These are phyloP conservation scores for Penstemon barbatus DNA, from an alignment of 257 asterid species.

Conservation along the genomic window DNA sequence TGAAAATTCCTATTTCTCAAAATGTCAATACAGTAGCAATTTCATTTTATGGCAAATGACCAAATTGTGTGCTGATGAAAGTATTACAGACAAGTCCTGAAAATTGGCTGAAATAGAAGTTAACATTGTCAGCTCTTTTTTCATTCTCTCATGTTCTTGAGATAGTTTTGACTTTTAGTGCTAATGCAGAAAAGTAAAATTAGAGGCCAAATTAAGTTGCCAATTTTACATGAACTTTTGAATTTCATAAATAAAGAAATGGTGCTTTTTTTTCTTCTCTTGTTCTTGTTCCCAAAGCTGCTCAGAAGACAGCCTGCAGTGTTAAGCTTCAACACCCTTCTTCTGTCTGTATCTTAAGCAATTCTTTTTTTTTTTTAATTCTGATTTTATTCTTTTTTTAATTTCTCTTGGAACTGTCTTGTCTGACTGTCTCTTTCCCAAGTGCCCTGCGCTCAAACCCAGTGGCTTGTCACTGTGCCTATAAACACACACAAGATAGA, in stretches of 20 bases:
- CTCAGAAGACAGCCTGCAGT: conserved; percentile 39
- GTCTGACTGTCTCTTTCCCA: conserved; percentile 49
- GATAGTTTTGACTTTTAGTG: conserved; percentile 31
- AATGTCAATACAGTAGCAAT: neutral
- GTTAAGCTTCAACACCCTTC: conserved; percentile 17
- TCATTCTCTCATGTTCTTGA: conserved; percentile 13
- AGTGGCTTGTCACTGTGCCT: no score
- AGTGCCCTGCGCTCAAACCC: conserved; percentile 27
- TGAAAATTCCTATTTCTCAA: neutral
- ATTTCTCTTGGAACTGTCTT: conserved; percentile 52
- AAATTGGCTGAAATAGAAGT: conserved; percentile 26
- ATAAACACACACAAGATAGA: no score
- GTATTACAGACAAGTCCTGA: conserved; percentile 27
- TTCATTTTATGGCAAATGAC: conserved; percentile 9
- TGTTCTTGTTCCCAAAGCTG: conserved; percentile 51
- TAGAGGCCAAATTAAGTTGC: conserved; percentile 28
- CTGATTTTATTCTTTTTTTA: neutral
- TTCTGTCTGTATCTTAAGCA: neutral
- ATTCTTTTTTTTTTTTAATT: neutral
- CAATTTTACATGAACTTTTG: conserved; percentile 13
- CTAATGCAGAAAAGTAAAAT: conserved; percentile 22
- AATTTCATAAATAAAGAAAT: no score
- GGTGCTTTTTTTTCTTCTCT: conserved; percentile 2
- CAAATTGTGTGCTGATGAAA: conserved; percentile 10
- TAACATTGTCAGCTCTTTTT: conserved; percentile 29